phyloP scores from a whole-genome alignment of 2,329 filamentous ascomycete genomes.

The Aspergillus sp. region DNA sequence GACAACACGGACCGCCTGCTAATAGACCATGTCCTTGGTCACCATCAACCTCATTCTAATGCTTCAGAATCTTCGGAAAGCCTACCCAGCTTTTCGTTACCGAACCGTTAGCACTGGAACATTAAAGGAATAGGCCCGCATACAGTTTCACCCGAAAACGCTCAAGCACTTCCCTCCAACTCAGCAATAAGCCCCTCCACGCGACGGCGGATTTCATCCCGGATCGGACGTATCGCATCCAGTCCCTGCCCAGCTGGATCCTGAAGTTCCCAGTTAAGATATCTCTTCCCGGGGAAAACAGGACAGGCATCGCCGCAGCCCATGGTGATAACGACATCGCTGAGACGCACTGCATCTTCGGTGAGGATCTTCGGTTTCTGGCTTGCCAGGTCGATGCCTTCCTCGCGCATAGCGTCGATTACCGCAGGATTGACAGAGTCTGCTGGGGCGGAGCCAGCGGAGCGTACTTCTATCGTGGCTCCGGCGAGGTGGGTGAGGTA shows the following conservation, averaged over 20 bases:
- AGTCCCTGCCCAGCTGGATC: slow-evolving; percentile 27
- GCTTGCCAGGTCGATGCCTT: slow-evolving; percentile 24
- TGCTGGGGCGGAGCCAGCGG: slow-evolving; percentile 27
- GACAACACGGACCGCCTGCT: no score
- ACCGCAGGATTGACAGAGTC: slow-evolving; percentile 25
- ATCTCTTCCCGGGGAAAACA: slow-evolving; percentile 27
- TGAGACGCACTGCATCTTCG: slow-evolving; percentile 21
- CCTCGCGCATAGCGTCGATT: slow-evolving; percentile 27
- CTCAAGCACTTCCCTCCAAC: no score
- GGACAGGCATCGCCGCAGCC: slow-evolving; percentile 29
- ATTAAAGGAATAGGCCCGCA: no score
- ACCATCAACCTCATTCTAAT: no score
- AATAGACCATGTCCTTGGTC: no score
- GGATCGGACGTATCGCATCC: slow-evolving; percentile 22
- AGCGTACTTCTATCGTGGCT: slow-evolving; percentile 22
- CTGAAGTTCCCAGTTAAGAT: slow-evolving; percentile 27
- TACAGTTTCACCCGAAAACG: no score
- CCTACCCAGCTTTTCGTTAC: no score
- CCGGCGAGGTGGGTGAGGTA: slow-evolving; percentile 17
- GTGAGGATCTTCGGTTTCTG: slow-evolving; percentile 27
- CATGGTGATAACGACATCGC: slow-evolving; percentile 30
- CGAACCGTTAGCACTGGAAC: no score
- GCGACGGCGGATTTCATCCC: slow-evolving; percentile 21
- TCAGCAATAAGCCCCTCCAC: not conserved
- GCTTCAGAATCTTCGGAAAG: no score